Conservation (phyloP, 495 filamentous ascomycete genomes). For the Tuber brumale region DNA sequence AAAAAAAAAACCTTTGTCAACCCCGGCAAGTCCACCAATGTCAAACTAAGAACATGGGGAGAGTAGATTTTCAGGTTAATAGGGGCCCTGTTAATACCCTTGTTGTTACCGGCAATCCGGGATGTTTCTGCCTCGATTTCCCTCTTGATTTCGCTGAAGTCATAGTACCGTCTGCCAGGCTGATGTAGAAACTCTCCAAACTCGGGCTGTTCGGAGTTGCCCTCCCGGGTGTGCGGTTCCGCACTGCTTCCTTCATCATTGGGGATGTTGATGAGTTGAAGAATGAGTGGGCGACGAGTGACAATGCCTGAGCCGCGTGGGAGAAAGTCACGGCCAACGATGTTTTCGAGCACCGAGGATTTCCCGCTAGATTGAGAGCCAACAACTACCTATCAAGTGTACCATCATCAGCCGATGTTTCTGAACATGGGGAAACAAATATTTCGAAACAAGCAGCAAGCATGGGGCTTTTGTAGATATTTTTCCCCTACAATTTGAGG, state of each 20-base stretch:
- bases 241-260: constrained; percentile 64
- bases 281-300: constrained; percentile 83
- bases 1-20: constrained; percentile 66
- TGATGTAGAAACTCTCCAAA: constrained; percentile 98
- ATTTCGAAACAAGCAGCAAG: constrained; percentile 42
- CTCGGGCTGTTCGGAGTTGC: constrained; percentile 61
- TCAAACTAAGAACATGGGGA: constrained; percentile 91
- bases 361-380: constrained; percentile 98
- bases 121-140: constrained; percentile 97
- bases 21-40: constrained; percentile 90
- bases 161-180: constrained; percentile 79
- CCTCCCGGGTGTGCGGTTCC: constrained; percentile 62
- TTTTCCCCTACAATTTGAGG: constrained; percentile 75
- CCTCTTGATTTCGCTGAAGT: constrained; percentile 85
- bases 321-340: constrained; percentile 94
- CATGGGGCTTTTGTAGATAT: background rate
- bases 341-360: constrained; percentile 98
- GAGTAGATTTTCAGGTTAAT: constrained; percentile 99
- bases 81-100: constrained; percentile 93
- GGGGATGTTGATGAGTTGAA: constrained; percentile 96
- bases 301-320: constrained; percentile 96
- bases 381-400: constrained; percentile 72
- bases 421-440: constrained; percentile 25
- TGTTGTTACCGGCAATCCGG: constrained; percentile 92
- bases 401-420: constrained; percentile 26